Conservation (phyloP, 2,329 filamentous ascomycete species). For the Didymella pinodella region DNA sequence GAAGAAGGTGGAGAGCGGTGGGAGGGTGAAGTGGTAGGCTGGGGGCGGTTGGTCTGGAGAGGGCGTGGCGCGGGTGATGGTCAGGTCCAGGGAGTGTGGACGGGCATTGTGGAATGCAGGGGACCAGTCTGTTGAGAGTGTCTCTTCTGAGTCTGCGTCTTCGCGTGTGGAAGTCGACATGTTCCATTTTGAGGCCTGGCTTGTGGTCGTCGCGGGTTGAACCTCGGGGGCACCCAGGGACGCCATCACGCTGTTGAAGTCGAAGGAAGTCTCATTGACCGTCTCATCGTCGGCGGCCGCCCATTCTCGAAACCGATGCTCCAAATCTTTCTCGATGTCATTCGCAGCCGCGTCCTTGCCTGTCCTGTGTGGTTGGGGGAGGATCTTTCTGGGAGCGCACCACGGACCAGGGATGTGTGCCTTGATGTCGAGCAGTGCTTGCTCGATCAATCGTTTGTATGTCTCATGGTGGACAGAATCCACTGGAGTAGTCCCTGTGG, state of each 20-base stretch:
- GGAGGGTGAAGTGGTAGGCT: slow-evolving; percentile 54
- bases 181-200: slow-evolving; percentile 34
- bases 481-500: slow-evolving; percentile 51
- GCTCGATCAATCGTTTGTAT: slow-evolving; percentile 50
- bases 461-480: slow-evolving; percentile 45
- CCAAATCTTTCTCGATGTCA: slow-evolving; percentile 41
- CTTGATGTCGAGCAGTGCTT: slow-evolving; percentile 50
- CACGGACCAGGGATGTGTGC: slow-evolving; percentile 36
- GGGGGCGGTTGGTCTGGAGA: slow-evolving; percentile 12
- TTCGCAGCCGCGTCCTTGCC: slow-evolving; percentile 30
- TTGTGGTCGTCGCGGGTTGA: slow-evolving; percentile 26
- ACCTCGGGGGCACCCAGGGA: slow-evolving; percentile 37
- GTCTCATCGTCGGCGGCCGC: slow-evolving; percentile 33
- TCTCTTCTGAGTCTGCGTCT: slow-evolving; percentile 16
- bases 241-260: slow-evolving; percentile 49
- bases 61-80: slow-evolving; percentile 27
- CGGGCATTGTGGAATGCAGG: slow-evolving; percentile 43
- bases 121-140: slow-evolving; percentile 28
- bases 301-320: slow-evolving; percentile 42
- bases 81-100: slow-evolving; percentile 32
- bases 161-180: slow-evolving; percentile 39
- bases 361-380: slow-evolving; percentile 27
- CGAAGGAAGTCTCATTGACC: slow-evolving; percentile 35
- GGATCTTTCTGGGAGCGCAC: slow-evolving; percentile 38
- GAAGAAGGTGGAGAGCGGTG: slow-evolving; percentile 60